These are phyloP conservation scores for Cryptococcus hybrid DNA, from an alignment of 1,284 basidiomycete genomes.

Conservation along the genomic window DNA sequence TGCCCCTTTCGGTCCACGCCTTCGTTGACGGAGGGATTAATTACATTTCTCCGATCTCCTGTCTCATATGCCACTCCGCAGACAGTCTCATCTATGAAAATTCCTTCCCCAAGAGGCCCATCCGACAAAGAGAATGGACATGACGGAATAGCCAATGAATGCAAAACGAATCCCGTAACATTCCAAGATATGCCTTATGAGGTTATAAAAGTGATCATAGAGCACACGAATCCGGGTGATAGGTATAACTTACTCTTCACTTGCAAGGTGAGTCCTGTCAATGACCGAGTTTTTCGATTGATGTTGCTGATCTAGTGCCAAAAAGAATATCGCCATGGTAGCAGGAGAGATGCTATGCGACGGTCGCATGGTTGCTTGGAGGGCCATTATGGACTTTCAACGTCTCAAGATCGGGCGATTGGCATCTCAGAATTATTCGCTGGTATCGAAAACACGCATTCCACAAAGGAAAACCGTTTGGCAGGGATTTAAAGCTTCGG, in stretches of 20 bases:
- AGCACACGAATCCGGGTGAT: neutral
- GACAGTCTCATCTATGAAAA: no score
- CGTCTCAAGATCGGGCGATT: neutral
- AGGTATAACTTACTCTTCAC: neutral
- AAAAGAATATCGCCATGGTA: neutral
- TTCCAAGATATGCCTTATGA: neutral
- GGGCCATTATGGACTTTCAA: neutral
- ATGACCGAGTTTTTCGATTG: neutral
- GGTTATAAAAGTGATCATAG: neutral
- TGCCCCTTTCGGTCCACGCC: no score
- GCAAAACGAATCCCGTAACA: neutral
- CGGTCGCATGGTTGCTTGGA: neutral
- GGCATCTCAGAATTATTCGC: neutral
- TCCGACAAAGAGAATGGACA: no score
- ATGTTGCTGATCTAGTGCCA: neutral
- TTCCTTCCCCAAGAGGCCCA: no score
- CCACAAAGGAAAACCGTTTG: neutral
- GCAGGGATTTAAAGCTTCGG: neutral
- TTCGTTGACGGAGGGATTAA: no score
- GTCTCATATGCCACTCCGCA: no score
- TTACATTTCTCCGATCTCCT: no score
- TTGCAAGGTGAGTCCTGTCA: neutral
- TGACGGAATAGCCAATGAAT: no score
- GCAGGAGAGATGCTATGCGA: neutral
- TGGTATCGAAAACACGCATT: neutral